A percentile compares a stretch with the other conserved stretches of the same genome.
These are phyloP conservation scores for Gelatoporia subvermispora DNA, from an alignment of 768 basidiomycete genomes.

Conservation along the genomic window DNA sequence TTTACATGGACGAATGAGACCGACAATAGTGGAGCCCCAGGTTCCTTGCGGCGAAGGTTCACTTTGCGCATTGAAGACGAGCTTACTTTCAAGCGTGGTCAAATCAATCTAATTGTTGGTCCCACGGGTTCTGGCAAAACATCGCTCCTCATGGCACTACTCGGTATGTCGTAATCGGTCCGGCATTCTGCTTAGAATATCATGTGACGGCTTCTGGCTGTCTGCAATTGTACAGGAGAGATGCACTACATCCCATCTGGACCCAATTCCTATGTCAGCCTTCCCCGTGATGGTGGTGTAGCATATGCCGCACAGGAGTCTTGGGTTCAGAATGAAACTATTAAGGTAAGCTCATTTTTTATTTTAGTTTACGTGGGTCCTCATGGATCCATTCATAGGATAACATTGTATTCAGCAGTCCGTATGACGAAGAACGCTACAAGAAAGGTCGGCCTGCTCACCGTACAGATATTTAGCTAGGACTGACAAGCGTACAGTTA, in stretches of 20 bases:
- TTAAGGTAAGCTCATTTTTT: no score
- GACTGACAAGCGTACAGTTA: constrained; percentile 16
- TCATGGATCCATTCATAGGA: no score
- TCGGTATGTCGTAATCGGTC: constrained; percentile 26
- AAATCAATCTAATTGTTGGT: constrained; percentile 56
- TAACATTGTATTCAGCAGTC: constrained; percentile 22
- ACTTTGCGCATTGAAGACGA: constrained; percentile 48
- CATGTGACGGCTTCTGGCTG: no score
- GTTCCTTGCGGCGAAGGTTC: constrained; percentile 36
- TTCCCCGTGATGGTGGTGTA: constrained; percentile 41
- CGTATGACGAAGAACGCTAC: constrained; percentile 23
- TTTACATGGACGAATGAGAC: constrained; percentile 13
- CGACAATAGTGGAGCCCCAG: no score
- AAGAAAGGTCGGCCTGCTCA: constrained; percentile 11
- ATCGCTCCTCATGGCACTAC: constrained; percentile 58
- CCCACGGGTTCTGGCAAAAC: no score
- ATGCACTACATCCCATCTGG: no score
- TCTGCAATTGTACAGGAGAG: constrained; percentile 19
- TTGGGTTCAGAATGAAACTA: no score
- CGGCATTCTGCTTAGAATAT: neutral
- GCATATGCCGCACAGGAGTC: constrained; percentile 45
- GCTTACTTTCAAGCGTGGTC: constrained; percentile 46
- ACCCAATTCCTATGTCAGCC: constrained; percentile 34
- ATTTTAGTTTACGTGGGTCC: no score
- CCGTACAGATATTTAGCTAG: neutral